phyloP scores from a whole-genome alignment of 371 early-diverging fungal species.

The Syncephalastrum sp. region DNA sequence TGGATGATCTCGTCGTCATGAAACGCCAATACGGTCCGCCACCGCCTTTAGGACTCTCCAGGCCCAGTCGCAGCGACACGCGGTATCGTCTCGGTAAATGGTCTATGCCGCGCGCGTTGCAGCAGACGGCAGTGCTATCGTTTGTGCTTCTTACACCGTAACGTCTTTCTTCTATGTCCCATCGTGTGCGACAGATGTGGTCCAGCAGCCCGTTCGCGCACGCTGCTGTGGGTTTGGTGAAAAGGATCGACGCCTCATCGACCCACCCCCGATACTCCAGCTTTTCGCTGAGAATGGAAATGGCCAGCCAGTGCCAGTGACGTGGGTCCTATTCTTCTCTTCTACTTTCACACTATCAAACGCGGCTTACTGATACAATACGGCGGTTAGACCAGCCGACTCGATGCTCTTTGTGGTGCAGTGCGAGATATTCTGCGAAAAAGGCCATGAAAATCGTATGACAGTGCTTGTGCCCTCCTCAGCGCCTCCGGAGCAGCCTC shows the following conservation, averaged over 20 bases:
- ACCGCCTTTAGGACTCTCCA: slow-evolving; percentile 7
- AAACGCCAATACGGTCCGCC: slow-evolving; percentile 1
- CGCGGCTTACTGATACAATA: neutral
- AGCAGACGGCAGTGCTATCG: too few species aligned
- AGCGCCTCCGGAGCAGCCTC: slow-evolving; percentile 8
- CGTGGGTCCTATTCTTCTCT: slow-evolving; percentile 6
- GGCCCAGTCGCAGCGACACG: slow-evolving; percentile 13
- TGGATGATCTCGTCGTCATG: too few species aligned
- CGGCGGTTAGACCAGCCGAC: slow-evolving; percentile 3
- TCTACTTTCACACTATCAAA: neutral
- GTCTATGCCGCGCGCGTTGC: too few species aligned
- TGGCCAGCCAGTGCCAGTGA: slow-evolving; percentile 10
- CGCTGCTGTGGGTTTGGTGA: slow-evolving; percentile 74
- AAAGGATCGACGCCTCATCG: slow-evolving; percentile 69
- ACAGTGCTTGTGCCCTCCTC: slow-evolving; percentile 14
- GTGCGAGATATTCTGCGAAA: slow-evolving; percentile 23
- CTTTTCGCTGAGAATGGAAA: slow-evolving; percentile 28
- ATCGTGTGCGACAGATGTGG: slow-evolving; percentile 26
- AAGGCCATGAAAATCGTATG: slow-evolving; percentile 10
- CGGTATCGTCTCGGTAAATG: slow-evolving; percentile 16
- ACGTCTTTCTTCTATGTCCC: neutral
- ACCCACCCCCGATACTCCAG: slow-evolving; percentile 69
- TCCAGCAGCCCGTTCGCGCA: slow-evolving; percentile 67
- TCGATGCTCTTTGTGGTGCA: slow-evolving; percentile 20
- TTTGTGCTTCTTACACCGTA: neutral